These are phyloP conservation scores for Vigna unguiculata DNA, from an alignment of 306 rosid genomes.

Conservation along the genomic window DNA sequence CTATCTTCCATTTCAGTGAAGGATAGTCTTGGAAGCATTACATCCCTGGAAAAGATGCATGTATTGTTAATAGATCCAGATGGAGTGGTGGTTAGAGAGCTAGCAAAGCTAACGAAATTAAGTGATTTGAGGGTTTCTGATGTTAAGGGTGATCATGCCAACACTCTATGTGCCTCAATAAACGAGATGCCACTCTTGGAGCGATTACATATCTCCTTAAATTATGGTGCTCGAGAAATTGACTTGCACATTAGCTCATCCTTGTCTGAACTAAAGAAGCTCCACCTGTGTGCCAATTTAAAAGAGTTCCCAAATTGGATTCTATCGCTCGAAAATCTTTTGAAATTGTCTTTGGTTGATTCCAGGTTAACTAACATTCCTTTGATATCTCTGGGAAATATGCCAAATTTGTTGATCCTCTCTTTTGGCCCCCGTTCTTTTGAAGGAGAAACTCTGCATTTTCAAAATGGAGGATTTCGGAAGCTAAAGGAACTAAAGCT, in stretches of 20 bases:
- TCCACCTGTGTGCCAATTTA: rapidly evolving
- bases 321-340: not conserved
- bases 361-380: not conserved
- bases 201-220: too few species aligned
- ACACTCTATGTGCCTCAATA: not conserved
- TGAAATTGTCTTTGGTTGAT: rapidly evolving
- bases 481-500: not conserved
- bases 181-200: not conserved
- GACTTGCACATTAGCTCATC: not conserved
- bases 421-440: rapidly evolving
- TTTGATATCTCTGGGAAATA: not conserved
- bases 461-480: not conserved
- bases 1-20: not conserved
- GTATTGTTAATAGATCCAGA: too few species aligned
- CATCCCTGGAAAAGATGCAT: not conserved
- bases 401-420: not conserved
- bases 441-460: not conserved
- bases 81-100: too few species aligned
- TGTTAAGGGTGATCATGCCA: too few species aligned
- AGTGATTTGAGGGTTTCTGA: too few species aligned
- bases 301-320: not conserved
- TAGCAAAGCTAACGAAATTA: too few species aligned
- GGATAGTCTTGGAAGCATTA: not conserved
- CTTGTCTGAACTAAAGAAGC: not conserved
- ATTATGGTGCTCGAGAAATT: too few species aligned